Conservation (phyloP, 805 yeast species). For the Saturnispora quitensis region DNA sequence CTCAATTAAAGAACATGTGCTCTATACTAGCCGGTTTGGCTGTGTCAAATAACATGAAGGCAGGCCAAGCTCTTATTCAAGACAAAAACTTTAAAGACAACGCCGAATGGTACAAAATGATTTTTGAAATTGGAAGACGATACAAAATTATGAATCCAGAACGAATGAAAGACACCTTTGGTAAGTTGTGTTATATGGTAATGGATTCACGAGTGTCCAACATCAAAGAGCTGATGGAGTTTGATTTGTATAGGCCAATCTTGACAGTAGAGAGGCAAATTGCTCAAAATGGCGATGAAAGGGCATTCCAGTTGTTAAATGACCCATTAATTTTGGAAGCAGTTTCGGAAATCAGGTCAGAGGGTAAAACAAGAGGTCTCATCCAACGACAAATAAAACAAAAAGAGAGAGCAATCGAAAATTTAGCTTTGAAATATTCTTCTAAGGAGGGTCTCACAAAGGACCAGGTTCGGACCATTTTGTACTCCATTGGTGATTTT, state of each 20-base stretch:
- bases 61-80: conserved; percentile 55
- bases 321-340: conserved; percentile 56
- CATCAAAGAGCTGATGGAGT: conserved; percentile 60
- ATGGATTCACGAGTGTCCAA: conserved; percentile 78
- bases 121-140: conserved; percentile 73
- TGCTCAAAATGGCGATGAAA: conserved; percentile 22
- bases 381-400: conserved; percentile 51
- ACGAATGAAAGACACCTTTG: conserved; percentile 68
- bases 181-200: conserved; percentile 73
- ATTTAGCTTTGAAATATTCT: conserved; percentile 41
- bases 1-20: conserved; percentile 66
- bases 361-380: conserved; percentile 42
- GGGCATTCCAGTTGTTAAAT: conserved; percentile 36
- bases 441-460: conserved; percentile 32
- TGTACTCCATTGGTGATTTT: conserved; percentile 74
- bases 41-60: conserved; percentile 66
- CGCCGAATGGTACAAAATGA: conserved; percentile 60
- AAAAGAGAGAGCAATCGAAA: conserved; percentile 64
- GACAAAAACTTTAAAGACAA: conserved; percentile 61
- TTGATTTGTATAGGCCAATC: conserved; percentile 66
- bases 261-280: conserved; percentile 40
- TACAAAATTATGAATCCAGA: conserved; percentile 83
- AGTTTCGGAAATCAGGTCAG: conserved; percentile 56
- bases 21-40: conserved; percentile 71
- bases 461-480: conserved; percentile 61